These are phyloP conservation scores for Rhododendron simsii DNA, from an alignment of 148 eudicot genomes.

Conservation along the genomic window DNA sequence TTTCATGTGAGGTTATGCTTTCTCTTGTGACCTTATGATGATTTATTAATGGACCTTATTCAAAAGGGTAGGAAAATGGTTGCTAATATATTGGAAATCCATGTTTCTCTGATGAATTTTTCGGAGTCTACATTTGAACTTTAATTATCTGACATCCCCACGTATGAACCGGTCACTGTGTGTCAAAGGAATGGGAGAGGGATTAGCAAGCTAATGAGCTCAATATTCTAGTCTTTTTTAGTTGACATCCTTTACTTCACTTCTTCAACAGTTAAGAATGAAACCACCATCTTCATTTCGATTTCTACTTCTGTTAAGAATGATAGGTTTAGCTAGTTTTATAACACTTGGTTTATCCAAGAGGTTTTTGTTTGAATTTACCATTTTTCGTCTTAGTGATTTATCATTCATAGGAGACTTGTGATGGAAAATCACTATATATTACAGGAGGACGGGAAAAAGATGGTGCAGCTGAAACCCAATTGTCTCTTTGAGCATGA, in stretches of 20 bases:
- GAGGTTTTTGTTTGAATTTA: background rate
- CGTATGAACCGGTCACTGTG: background rate
- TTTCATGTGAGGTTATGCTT: background rate
- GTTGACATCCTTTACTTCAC: background rate
- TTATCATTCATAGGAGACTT: background rate
- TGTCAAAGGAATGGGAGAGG: background rate
- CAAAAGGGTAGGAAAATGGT: background rate
- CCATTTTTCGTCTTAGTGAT: background rate
- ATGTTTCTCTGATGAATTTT: background rate
- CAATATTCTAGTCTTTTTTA: background rate
- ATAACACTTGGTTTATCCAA: background rate
- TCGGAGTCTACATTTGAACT: background rate
- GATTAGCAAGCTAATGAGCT: background rate
- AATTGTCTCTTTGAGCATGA: constrained; percentile 67
- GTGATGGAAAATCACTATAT: background rate
- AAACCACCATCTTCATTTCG: background rate
- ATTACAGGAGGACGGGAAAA: constrained; percentile 71
- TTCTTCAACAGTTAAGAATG: background rate
- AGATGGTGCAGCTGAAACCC: constrained; percentile 47
- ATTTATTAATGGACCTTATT: background rate
- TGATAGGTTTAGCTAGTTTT: background rate
- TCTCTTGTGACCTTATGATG: background rate
- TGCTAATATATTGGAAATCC: background rate
- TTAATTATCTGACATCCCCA: background rate
- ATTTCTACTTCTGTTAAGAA: background rate